Percentiles rank a stretch among this genome's conserved stretches.
Conservation (phyloP, 164 flowering plant species). For the Houttuynia cordata region DNA sequence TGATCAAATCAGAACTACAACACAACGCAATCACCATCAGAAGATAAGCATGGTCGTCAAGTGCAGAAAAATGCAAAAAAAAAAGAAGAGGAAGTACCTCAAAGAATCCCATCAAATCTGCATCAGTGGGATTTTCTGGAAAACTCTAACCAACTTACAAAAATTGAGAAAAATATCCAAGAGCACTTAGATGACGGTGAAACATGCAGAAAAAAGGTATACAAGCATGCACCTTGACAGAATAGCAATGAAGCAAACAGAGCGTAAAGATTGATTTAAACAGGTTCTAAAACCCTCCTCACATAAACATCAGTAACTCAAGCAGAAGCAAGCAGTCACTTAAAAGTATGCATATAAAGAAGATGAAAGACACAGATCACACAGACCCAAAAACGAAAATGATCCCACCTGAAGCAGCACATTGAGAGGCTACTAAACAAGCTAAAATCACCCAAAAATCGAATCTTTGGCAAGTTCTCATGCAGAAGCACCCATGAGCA, state of each 20-base stretch:
- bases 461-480: slow-evolving; percentile 2
- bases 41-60: too few species aligned
- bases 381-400: slow-evolving; percentile 2
- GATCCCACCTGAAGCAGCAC: background rate
- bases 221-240: too few species aligned
- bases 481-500: background rate
- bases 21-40: background rate
- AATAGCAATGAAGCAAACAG: too few species aligned
- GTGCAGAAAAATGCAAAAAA: too few species aligned
- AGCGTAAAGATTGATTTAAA: background rate
- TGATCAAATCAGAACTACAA: background rate
- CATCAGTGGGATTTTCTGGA: too few species aligned
- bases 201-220: too few species aligned
- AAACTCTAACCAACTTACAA: too few species aligned
- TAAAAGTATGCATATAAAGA: background rate
- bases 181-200: too few species aligned
- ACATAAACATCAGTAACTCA: background rate
- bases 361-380: too few species aligned
- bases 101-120: too few species aligned
- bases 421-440: background rate
- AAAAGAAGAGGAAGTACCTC: too few species aligned
- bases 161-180: too few species aligned
- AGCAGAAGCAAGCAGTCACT: background rate
- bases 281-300: background rate
- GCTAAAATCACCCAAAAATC: background rate